A percentile compares a stretch with the other conserved stretches of the same genome.
phyloP scores from a whole-genome alignment of 345 rosid species.

The Alliaria petiolata region DNA sequence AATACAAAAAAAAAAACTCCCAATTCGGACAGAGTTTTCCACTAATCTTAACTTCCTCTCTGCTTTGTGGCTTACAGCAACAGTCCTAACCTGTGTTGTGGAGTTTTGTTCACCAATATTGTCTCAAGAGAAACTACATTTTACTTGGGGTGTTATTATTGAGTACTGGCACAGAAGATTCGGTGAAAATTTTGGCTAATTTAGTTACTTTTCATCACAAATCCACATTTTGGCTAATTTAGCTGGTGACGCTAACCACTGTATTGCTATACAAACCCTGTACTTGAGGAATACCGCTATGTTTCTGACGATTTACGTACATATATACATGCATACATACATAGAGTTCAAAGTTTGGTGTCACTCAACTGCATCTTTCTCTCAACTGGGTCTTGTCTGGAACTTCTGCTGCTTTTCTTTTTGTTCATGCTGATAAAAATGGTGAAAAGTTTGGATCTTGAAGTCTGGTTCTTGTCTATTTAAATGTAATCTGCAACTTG shows the following conservation, averaged over 20 bases:
- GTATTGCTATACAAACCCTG: slow-evolving; percentile 20
- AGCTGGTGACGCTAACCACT: not conserved
- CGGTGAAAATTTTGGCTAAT: not conserved
- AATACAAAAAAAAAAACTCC: not conserved
- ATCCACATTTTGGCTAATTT: not conserved
- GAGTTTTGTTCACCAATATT: not conserved
- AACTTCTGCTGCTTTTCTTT: not conserved
- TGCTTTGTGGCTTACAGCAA: not conserved
- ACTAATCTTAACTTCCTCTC: not conserved
- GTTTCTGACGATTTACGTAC: not conserved
- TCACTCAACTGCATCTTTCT: not conserved
- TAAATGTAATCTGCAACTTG: slow-evolving; percentile 52
- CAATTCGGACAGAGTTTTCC: not conserved
- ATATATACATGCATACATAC: not conserved
- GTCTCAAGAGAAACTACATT: not conserved
- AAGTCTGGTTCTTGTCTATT: slow-evolving; percentile 4
- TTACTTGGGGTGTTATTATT: not conserved
- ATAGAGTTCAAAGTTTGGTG: not conserved
- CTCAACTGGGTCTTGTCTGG: not conserved
- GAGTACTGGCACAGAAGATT: not conserved
- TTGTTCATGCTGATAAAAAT: not conserved
- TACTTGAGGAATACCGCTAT: not conserved
- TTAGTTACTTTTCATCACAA: not conserved
- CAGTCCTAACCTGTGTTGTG: too few species aligned
- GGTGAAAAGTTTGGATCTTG: not conserved